Evolutionary conservation across 108 stramenopile species (phyloP).

Genomic region (Epipyxis sp.): DNA sequence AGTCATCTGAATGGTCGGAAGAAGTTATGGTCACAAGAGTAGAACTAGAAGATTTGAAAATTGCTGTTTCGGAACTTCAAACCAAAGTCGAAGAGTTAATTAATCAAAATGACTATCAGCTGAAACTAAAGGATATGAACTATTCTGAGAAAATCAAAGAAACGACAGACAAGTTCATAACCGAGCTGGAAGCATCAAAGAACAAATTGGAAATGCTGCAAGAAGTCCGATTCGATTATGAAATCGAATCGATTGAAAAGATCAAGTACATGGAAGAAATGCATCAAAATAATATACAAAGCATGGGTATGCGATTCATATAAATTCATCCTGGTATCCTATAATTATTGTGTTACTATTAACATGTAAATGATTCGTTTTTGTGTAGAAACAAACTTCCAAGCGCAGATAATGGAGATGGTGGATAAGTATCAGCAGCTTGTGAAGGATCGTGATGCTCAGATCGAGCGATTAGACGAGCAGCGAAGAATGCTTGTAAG

Average conservation of each 20-base stretch:
- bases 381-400: conserved; percentile 51
- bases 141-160: conserved; percentile 65
- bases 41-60: conserved; percentile 57
- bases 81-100: conserved; percentile 60
- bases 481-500: conserved; percentile 45
- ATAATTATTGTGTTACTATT: too few species aligned
- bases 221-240: conserved; percentile 39
- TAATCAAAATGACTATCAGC: conserved; percentile 60
- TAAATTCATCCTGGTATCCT: too few species aligned
- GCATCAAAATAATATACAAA: conserved; percentile 37
- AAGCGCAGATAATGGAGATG: conserved; percentile 46
- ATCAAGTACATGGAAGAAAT: conserved; percentile 22
- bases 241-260: conserved; percentile 6
- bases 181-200: conserved; percentile 61
- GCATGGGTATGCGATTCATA: too few species aligned
- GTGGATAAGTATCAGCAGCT: conserved; percentile 58
- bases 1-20: conserved; percentile 30
- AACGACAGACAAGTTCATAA: conserved; percentile 58
- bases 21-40: conserved; percentile 60
- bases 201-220: conserved; percentile 53
- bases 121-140: conserved; percentile 60
- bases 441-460: conserved; percentile 48
- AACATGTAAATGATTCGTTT: too few species aligned
- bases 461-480: conserved; percentile 53
- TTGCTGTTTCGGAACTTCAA: conserved; percentile 51